Conservation (phyloP, 768 basidiomycete genomes). For the Hypholoma fasciculare region DNA sequence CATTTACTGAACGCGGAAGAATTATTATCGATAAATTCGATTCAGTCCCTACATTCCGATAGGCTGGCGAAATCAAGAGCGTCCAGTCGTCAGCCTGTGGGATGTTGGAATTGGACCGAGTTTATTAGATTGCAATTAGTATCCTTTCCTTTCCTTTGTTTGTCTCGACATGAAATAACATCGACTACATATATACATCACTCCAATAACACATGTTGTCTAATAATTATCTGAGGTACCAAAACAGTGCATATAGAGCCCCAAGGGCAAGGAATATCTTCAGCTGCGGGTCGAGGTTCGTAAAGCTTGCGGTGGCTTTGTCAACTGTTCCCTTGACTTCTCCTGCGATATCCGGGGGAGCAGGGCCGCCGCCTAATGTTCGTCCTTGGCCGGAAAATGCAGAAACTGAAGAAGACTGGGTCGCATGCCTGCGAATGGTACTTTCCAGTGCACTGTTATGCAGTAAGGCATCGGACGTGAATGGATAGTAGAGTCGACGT, state of each 20-base stretch:
- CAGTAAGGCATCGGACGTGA: background rate
- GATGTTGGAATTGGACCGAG: conserved; percentile 2
- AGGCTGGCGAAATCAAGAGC: background rate
- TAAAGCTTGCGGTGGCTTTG: conserved; percentile 35
- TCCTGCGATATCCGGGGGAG: conserved; percentile 31
- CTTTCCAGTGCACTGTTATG: conserved; percentile 58
- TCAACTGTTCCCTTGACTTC: conserved; percentile 33
- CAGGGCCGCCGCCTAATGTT: conserved; percentile 59
- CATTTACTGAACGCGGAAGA: background rate
- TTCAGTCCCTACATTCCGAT: background rate
- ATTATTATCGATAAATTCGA: conserved; percentile 1
- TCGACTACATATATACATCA: too few species aligned
- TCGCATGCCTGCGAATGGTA: conserved; percentile 54
- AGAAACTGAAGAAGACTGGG: conserved; percentile 30
- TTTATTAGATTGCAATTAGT: background rate
- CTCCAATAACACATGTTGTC: background rate
- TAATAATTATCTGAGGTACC: conserved; percentile 40
- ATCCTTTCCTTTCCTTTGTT: background rate
- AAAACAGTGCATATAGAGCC: conserved; percentile 63
- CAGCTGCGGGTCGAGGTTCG: conserved; percentile 64
- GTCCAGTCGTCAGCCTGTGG: background rate
- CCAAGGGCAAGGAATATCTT: conserved; percentile 64
- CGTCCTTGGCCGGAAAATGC: conserved; percentile 75
- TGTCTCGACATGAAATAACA: background rate
- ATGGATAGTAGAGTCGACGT: conserved; percentile 21